Base-by-base conservation (phyloP, 306 rosid genomes). In the Rosa multiflora region DNA sequence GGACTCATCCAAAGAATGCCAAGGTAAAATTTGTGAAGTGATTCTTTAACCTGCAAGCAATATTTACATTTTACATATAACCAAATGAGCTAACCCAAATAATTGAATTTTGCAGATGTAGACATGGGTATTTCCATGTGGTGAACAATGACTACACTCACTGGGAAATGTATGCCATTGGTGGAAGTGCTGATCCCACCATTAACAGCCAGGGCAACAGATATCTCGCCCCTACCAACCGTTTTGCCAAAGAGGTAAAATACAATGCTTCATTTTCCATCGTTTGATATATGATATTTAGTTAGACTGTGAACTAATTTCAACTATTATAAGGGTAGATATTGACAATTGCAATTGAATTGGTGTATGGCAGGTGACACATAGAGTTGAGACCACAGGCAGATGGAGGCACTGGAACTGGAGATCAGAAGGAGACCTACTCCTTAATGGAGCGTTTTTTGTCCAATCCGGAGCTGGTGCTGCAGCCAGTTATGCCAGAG, bases 1-100 rank as follows among this genome's bases (percentile, higher is more conserved):
- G 98, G 97, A 43, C 98, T 95, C 26, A 89, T 93, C 26, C 99
- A 95, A 62, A 93, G 99, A 77, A 95, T 95, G 99, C 99, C 99
- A 48, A 95, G 99, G 99, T 93, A 90, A 80, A 46, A 23, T 48
- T 69, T n/a, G 23, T 37, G 7, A 44, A 9, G 53, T 20, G 39
- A 5, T 4, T 15, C 11, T 15, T 72, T 71, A 63, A 11, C 5
- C 1, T 43, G 6, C 17, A 62, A 3, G 70, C 9, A 66, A 15
- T 32, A 3, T 26, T 52, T 29, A 53, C 8, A 67, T 5, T 8
- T 49, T 56, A 23, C 74, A 67, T 14, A 2, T 51, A 8, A 70
- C 32, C 51, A 73, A 77, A n/a, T 68, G 69, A 44, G 68, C 68
- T 64, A 66, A 9, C 29, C 59, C 56, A 46, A 70, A 49, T 37